phyloP scores from a whole-genome alignment of 139 green algal genomes.

The Chlamydomonas asymmetrica region DNA sequence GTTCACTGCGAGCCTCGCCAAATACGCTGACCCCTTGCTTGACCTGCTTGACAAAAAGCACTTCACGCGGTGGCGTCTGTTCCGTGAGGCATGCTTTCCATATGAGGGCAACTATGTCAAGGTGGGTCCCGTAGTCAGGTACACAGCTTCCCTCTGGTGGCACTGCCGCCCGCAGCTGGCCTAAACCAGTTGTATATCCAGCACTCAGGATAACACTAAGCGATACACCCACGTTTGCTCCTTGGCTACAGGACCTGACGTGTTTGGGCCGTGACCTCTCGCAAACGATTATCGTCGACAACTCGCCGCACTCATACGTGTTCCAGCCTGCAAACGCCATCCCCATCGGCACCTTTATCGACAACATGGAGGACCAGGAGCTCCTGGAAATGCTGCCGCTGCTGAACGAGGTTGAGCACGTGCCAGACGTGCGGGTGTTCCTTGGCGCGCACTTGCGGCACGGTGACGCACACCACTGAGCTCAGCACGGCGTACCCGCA shows the following conservation, averaged over 20 bases:
- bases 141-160: no score
- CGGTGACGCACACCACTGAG: no score
- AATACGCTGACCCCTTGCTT: constrained; percentile 91
- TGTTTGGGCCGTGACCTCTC: constrained; percentile 82
- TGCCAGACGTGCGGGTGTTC: constrained; percentile 65
- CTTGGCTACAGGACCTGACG: no score
- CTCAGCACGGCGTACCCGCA: no score
- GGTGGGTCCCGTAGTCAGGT: no score
- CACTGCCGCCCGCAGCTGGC: no score
- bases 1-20: constrained; percentile 90
- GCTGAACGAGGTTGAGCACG: constrained; percentile 65
- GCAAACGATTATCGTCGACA: constrained; percentile 94
- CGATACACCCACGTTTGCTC: no score
- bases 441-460: constrained; percentile 37
- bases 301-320: constrained; percentile 94
- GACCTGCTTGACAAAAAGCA: constrained; percentile 81
- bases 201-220: no score
- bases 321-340: constrained; percentile 97
- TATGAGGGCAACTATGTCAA: constrained; percentile 77
- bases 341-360: constrained; percentile 89
- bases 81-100: constrained; percentile 89
- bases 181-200: no score
- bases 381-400: constrained; percentile 86
- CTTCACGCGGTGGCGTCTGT: constrained; percentile 87
- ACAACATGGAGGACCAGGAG: constrained; percentile 89